Percentiles rank a stretch among this genome's conserved stretches.
These are phyloP conservation scores for Tulasnella sp. DNA, from an alignment of 768 basidiomycete species.

Conservation along the genomic window DNA sequence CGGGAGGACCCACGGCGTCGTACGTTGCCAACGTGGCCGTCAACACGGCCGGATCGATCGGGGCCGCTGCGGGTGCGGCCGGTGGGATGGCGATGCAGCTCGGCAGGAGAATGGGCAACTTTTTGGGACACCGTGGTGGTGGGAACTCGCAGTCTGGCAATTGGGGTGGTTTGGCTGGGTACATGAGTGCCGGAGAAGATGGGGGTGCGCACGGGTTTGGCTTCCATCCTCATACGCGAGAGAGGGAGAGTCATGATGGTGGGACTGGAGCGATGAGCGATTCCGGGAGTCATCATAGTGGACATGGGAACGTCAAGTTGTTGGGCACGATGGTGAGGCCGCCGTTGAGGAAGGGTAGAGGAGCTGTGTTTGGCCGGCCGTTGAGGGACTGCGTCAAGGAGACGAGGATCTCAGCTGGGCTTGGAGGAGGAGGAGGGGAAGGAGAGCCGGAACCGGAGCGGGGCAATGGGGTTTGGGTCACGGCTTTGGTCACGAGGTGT, in stretches of 20 bases:
- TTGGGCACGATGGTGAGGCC: slow-evolving; percentile 16
- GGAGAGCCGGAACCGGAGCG: slow-evolving; percentile 10
- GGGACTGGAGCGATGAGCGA: slow-evolving; percentile 8
- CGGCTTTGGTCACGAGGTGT: slow-evolving; percentile 73
- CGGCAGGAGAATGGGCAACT: slow-evolving; percentile 19
- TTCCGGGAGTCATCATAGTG: neutral
- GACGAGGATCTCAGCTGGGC: slow-evolving; percentile 39
- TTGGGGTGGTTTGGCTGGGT: neutral
- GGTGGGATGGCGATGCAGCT: slow-evolving; percentile 18
- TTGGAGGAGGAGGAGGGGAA: slow-evolving; percentile 15
- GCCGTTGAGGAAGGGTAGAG: slow-evolving; percentile 25
- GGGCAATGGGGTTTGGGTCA: slow-evolving; percentile 34
- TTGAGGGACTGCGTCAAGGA: slow-evolving; percentile 49
- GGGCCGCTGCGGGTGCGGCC: slow-evolving; percentile 13
- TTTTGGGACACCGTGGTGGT: slow-evolving; percentile 15
- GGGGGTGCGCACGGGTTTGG: neutral
- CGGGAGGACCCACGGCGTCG: neutral
- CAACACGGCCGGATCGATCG: slow-evolving; percentile 9
- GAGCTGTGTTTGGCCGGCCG: slow-evolving; percentile 61
- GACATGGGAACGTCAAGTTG: neutral
- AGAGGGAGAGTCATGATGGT: neutral
- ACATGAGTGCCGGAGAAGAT: neutral
- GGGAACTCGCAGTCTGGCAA: neutral
- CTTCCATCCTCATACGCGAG: neutral
- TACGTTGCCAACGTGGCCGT: neutral